phyloP scores from a whole-genome alignment of 306 rosid species.

The Dalbergia oliveri region DNA sequence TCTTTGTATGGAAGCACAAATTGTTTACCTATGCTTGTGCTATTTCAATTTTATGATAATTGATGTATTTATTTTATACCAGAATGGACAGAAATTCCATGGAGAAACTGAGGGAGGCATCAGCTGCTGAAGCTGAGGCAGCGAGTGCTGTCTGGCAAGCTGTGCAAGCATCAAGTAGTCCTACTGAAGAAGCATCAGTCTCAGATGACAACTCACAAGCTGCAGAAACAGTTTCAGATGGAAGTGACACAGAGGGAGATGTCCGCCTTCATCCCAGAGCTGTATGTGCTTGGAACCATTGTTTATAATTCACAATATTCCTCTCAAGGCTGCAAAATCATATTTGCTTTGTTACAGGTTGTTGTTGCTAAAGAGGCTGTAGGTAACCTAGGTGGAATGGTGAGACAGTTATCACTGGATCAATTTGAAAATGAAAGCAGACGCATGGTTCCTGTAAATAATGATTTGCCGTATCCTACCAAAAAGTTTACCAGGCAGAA shows the following conservation, averaged over 20 bases:
- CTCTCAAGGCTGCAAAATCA: constrained; percentile 48
- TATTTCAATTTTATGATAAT: constrained; percentile 36
- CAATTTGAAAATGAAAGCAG: constrained; percentile 99
- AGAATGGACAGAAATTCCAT: constrained; percentile 85
- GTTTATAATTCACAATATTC: constrained; percentile 28
- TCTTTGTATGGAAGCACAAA: constrained; percentile 37
- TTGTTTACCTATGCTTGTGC: constrained; percentile 38
- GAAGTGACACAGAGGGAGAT: constrained; percentile 94
- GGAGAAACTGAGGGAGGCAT: constrained; percentile 98
- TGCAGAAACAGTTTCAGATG: constrained; percentile 88
- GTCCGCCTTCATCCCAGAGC: constrained; percentile 99
- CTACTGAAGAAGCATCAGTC: constrained; percentile 80
- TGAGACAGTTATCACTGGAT: constrained; percentile 95
- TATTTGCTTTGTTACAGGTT: constrained; percentile 68
- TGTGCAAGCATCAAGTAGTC: constrained; percentile 67
- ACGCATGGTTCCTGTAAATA: constrained; percentile 91
- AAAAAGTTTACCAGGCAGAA: constrained; percentile 92
- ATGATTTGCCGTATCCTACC: constrained; percentile 74
- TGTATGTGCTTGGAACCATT: constrained; percentile 63
- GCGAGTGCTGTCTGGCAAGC: constrained; percentile 98
- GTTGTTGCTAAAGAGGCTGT: constrained; percentile 98
- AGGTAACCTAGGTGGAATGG: constrained; percentile 99
- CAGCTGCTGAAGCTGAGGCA: constrained; percentile 99
- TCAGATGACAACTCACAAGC: constrained; percentile 89
- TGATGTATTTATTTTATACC: constrained; percentile 45